phyloP scores from a whole-genome alignment of 106 monocot species.

The Phalaenopsis aphrodite region DNA sequence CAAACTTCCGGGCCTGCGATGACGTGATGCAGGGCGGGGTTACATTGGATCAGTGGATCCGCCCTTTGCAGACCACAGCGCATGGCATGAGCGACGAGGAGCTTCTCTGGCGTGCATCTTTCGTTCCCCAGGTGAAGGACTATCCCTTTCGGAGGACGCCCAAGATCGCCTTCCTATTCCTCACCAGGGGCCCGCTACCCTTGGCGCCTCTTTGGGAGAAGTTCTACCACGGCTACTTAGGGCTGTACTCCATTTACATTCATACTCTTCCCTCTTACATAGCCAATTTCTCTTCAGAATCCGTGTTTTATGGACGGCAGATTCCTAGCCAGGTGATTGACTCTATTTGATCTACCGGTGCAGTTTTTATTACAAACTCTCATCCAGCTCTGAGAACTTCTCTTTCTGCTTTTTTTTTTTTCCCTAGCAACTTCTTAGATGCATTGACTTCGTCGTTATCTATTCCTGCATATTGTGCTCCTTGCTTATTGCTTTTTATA shows the following conservation, averaged over 20 bases:
- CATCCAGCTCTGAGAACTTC: not conserved
- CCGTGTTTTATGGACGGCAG: constrained; percentile 7
- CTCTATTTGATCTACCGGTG: not conserved
- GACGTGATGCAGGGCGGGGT: not conserved
- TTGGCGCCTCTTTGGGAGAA: constrained; percentile 12
- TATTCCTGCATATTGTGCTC: not conserved
- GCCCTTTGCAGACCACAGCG: not conserved
- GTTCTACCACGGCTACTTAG: not conserved
- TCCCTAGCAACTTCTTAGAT: not conserved
- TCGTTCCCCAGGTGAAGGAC: constrained; percentile 6
- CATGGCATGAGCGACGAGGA: constrained; percentile 11
- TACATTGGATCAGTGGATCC: constrained; percentile 5
- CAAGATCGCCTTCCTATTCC: constrained; percentile 13
- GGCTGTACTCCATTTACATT: constrained; percentile 9
- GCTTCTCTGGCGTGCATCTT: constrained; percentile 16
- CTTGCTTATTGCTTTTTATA: not conserved
- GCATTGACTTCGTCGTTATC: not conserved
- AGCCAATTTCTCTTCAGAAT: constrained; percentile 5
- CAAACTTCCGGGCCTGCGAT: constrained; percentile 18
- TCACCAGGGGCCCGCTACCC: constrained; percentile 9
- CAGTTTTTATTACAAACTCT: not conserved
- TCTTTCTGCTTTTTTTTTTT: not conserved
- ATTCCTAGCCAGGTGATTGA: constrained; percentile 8
- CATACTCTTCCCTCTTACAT: constrained; percentile 11
- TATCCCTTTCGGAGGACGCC: constrained; percentile 13